Evolutionary conservation across 805 yeast species (phyloP).

Genomic region (Candida piceae): DNA sequence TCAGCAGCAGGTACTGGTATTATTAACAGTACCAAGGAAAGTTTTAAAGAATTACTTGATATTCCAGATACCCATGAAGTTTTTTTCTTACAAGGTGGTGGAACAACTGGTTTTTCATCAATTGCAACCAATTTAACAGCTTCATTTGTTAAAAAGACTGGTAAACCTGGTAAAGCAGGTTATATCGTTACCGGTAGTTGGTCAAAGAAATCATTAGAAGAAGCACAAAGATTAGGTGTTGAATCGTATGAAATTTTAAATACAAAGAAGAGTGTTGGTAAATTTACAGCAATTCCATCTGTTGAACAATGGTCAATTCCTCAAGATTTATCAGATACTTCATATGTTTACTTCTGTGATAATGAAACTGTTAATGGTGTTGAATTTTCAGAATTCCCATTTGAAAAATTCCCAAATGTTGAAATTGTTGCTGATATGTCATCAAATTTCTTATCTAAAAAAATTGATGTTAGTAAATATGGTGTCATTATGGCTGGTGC

Average conservation of each 20-base stretch:
- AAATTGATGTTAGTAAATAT: slow-evolving; percentile 74
- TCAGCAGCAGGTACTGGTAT: slow-evolving; percentile 75
- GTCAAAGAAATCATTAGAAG: slow-evolving; percentile 86
- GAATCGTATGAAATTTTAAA: slow-evolving; percentile 67
- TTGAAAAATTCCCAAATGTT: slow-evolving; percentile 55
- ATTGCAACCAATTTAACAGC: slow-evolving; percentile 80
- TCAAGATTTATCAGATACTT: slow-evolving; percentile 57
- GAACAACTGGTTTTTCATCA: slow-evolving; percentile 92
- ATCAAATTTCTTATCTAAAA: slow-evolving; percentile 80
- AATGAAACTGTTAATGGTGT: slow-evolving; percentile 97
- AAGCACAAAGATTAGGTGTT: slow-evolving; percentile 78
- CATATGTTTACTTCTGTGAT: slow-evolving; percentile 88
- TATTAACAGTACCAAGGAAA: slow-evolving; percentile 68
- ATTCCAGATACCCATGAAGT: slow-evolving; percentile 94
- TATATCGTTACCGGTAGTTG: slow-evolving; percentile 91
- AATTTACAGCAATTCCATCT: slow-evolving; percentile 59
- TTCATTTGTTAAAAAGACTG: slow-evolving; percentile 56
- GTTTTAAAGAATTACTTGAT: slow-evolving; percentile 56
- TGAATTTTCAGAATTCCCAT: slow-evolving; percentile 57
- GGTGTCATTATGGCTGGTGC: slow-evolving; percentile 97
- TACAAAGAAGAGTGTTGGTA: slow-evolving; percentile 51
- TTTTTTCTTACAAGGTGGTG: slow-evolving; percentile 96
- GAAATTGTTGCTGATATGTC: slow-evolving; percentile 94
- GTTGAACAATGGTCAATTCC: slow-evolving; percentile 59
- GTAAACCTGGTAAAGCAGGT: slow-evolving; percentile 74